Conservation (phyloP, 169 alveolate species). For the Cryptosporidium parvum region DNA sequence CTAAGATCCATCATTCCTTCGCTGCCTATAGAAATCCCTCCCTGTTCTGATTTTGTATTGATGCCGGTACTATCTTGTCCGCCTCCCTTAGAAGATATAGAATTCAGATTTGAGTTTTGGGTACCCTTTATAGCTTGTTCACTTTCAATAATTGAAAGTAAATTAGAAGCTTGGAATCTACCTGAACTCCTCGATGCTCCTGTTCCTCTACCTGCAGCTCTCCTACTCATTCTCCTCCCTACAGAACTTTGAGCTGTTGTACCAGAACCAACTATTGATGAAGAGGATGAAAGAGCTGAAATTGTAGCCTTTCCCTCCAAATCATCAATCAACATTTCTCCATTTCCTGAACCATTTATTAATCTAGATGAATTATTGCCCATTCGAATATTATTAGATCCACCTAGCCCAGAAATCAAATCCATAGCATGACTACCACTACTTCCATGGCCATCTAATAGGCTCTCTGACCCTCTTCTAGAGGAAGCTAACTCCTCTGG, state of each 20-base stretch:
- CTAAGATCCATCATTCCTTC: neutral
- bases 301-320: neutral
- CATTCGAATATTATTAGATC: neutral
- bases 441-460: neutral
- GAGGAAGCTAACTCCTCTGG: neutral
- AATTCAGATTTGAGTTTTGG: neutral
- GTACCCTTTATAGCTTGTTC: neutral
- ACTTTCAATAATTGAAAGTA: constrained; percentile 31
- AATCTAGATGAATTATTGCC: neutral
- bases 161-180: constrained; percentile 22
- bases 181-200: constrained; percentile 25
- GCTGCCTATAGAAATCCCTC: neutral
- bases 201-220: constrained; percentile 10
- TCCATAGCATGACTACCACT: neutral
- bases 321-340: neutral
- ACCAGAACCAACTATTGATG: neutral
- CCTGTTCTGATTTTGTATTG: neutral
- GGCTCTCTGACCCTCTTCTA: neutral
- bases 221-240: constrained; percentile 9
- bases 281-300: neutral
- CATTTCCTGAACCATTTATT: neutral
- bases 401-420: neutral
- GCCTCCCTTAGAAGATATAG: neutral
- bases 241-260: neutral
- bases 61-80: neutral